Base-by-base conservation (phyloP, 768 basidiomycete species). In the Tremella fuciformis region DNA sequence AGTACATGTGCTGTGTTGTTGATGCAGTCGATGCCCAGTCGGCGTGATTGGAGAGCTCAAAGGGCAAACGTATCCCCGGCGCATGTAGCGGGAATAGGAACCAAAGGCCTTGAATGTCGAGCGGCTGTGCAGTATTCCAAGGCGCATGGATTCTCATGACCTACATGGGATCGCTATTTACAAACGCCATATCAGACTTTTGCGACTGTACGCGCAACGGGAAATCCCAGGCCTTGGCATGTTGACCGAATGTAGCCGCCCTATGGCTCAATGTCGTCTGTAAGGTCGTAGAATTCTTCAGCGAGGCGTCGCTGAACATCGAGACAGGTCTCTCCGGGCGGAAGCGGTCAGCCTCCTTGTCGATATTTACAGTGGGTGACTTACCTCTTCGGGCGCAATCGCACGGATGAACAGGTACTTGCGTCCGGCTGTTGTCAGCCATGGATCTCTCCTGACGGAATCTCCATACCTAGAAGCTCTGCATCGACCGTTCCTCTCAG, bases 351-450 rank as follows among this genome's bases (percentile, higher is more conserved):
- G 38, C 9, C 15, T 11, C 29, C 15, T 11, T 11, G 11, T 34
- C 4, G 6, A 34, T 34, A 34, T 34, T 11, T 34, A 11, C n/a
- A 15, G 8, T 37, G 18, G 18, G 7, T 8, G 52, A 39, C 51
- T 25, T 26, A 53, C 51, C 13, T 53, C 38, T 34, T 53, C 51
- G 18, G 51, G 51, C 13, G 51, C 51, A 13, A 53, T 39, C 16
- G 51, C 51, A 34, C 51, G 51, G 16, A 53, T 34, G 51, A 53
- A 53, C 18, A 53, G 38, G 51, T 53, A 53, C 24, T 53, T 53
- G 18, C 51, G 26, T 8, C 51, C 51, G 8, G 51, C 51, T 53
- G 51, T n/a, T n/a, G 34, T 53, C 8, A 53, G 29, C 38, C 7
- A 13, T 8, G 24, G 18, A 7, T 3, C 13, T n/a, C n/a, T n/a